Base-by-base conservation (phyloP, 805 yeast species). In the Myxozyma kluyveri region DNA sequence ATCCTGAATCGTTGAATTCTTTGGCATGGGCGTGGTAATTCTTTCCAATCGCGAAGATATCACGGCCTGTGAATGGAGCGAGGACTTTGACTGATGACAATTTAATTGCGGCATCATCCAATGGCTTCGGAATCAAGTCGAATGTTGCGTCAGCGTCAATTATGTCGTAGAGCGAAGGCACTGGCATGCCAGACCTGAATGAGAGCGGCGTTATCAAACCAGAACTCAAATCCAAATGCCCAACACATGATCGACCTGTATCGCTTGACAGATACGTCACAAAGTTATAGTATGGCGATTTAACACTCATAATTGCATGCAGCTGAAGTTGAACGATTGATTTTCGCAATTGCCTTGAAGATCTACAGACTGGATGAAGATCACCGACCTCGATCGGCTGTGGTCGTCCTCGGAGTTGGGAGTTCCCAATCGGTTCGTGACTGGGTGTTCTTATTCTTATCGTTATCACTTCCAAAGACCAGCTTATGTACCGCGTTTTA, bases 1-100 rank as follows among this genome's bases (percentile, higher is more conserved):
- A 52, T n/a, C 56, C 56, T 7, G 56, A 52, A 7, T 45, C 42
- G 23, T 52, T 52, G 37, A 52, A 52, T 27, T 52, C 56, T 26
- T 42, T 52, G 9, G 56, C 56, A 27, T 52, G 56, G 33, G 47
- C 56, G 31, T 52, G 47, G 41, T 52, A 52, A 42, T 52, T 52
- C 41, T 52, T 52, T n/a, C 56, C 56, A 3, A 52, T 52, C 4
- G 56, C 56, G 2, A 52, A 33, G 1, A 52, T 31, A 42, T 52
- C 56, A 32, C 56, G 47, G 10, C 43, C 49, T 3, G 49, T 26
- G 19, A 52, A 38, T 37, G 56, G 56, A 2, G 56, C 52, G 3
- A 10, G 29, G 21, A 52, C 1, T 19, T 18, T 2, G 5, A 52
- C 53, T 2, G 27, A 19, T 5, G 39, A n/a, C 24, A 41, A 29